These are phyloP conservation scores for Collybiopsis confluens DNA, from an alignment of 768 basidiomycete genomes.

Conservation along the genomic window DNA sequence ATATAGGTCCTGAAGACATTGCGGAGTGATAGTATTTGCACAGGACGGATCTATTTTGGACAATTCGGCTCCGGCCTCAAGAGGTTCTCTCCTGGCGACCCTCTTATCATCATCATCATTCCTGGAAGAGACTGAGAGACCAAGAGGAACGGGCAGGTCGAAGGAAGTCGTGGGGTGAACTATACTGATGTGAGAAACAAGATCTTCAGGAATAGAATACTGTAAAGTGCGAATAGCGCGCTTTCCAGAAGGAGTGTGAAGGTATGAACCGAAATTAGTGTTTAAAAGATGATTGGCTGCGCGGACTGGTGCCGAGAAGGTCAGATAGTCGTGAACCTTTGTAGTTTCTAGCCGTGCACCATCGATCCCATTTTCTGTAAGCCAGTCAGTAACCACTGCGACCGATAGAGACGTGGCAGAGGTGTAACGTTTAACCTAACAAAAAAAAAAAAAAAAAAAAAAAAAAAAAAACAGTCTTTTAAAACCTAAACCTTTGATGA, in stretches of 20 bases:
- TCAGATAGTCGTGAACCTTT: slow-evolving; percentile 17
- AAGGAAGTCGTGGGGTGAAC: slow-evolving; percentile 21
- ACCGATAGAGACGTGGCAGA: slow-evolving; percentile 13
- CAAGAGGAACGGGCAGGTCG: slow-evolving; percentile 4
- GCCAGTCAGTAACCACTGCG: slow-evolving; percentile 17
- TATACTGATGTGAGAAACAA: slow-evolving; percentile 18
- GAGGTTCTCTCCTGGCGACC: neutral
- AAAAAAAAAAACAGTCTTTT: too few species aligned
- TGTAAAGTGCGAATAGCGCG: slow-evolving; percentile 18
- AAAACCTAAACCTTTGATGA: too few species aligned
- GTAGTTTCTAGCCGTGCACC: slow-evolving; percentile 9
- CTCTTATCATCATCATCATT: neutral
- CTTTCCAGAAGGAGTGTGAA: slow-evolving; percentile 14
- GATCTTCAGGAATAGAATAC: slow-evolving; percentile 19
- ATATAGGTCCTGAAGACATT: slow-evolving; percentile 21
- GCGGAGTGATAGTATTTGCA: slow-evolving; percentile 15
- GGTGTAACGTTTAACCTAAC: slow-evolving; percentile 18
- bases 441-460: neutral
- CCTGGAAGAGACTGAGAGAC: slow-evolving; percentile 4
- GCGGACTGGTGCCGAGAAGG: slow-evolving; percentile 17
- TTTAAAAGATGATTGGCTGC: slow-evolving; percentile 20
- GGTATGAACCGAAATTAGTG: slow-evolving; percentile 18
- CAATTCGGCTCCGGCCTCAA: slow-evolving; percentile 8
- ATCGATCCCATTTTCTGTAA: slow-evolving; percentile 15
- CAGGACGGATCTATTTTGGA: slow-evolving; percentile 9